phyloP scores from a whole-genome alignment of 371 early-diverging fungal genomes.

The Entomophthora muscae region DNA sequence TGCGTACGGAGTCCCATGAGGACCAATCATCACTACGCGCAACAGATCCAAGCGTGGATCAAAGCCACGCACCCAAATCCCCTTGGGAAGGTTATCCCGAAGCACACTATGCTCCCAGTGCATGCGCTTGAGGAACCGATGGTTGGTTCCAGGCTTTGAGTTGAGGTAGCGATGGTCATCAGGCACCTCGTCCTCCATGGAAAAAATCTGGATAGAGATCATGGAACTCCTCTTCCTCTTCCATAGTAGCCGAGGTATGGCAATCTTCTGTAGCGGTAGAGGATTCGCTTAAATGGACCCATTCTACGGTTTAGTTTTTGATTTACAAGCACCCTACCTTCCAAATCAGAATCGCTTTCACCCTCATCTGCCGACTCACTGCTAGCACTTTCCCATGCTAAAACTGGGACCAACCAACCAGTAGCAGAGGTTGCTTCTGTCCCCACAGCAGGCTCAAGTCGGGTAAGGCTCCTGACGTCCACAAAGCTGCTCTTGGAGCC shows the following conservation, averaged over 20 bases:
- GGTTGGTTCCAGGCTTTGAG: conserved; percentile 10
- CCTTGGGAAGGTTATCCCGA: conserved; percentile 14
- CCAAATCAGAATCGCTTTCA: background rate
- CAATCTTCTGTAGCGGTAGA: background rate
- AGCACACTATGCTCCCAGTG: background rate
- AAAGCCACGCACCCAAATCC: conserved; percentile 27
- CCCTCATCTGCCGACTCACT: background rate
- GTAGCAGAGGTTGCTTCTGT: background rate
- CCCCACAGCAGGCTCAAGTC: background rate
- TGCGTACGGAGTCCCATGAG: conserved; percentile 24
- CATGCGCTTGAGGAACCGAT: background rate
- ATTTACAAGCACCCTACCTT: too few relatives aligned
- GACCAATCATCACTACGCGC: conserved; percentile 24
- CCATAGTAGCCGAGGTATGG: too few relatives aligned
- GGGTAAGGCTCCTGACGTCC: background rate
- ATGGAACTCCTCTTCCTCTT: background rate
- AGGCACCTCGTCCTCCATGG: conserved; percentile 11
- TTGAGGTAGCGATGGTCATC: background rate
- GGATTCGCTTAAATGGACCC: too few relatives aligned
- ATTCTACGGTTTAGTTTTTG: too few relatives aligned
- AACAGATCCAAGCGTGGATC: conserved; percentile 27
- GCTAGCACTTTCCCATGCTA: background rate
- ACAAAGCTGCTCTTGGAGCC: background rate
- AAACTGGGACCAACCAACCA: background rate
- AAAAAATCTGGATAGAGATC: background rate